phyloP scores from a whole-genome alignment of 768 basidiomycete genomes.

The Chalciporus pseudorubinellus region DNA sequence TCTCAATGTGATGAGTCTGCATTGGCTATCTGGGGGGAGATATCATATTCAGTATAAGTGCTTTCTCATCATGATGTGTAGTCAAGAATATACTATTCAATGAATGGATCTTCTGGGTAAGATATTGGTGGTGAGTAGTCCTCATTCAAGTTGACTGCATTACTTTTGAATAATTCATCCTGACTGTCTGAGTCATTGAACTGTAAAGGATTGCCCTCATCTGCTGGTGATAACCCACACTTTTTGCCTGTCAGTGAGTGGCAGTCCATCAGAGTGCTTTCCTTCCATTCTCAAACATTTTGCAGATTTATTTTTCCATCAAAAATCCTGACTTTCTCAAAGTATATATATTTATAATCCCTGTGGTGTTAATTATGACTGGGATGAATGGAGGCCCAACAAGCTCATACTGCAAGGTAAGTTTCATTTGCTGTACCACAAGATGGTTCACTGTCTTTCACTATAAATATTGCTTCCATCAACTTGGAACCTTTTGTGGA shows the following conservation, averaged over 20 bases:
- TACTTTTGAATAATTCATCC: too few species aligned
- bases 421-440: not conserved
- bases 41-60: too few species aligned
- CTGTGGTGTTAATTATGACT: not conserved
- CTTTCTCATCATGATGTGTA: too few species aligned
- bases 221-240: conserved; percentile 15
- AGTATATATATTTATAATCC: conserved; percentile 41
- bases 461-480: not conserved
- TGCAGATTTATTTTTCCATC: conserved; percentile 48
- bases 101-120: too few species aligned
- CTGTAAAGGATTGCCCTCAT: not conserved
- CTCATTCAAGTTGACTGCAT: too few species aligned
- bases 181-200: too few species aligned
- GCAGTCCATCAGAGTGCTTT: conserved; percentile 26
- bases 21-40: too few species aligned
- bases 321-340: conserved; percentile 45
- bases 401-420: not conserved
- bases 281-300: conserved; percentile 38
- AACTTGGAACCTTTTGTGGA: not conserved
- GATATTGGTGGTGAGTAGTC: too few species aligned
- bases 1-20: too few species aligned
- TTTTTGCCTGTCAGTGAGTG: conserved; percentile 27
- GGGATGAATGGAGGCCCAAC: not conserved
- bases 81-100: too few species aligned
- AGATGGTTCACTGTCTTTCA: not conserved